Percentiles rank a stretch among this genome's conserved stretches.
These are phyloP conservation scores for Podospora pseudopauciseta DNA, from an alignment of 495 filamentous ascomycete genomes.

Conservation along the genomic window DNA sequence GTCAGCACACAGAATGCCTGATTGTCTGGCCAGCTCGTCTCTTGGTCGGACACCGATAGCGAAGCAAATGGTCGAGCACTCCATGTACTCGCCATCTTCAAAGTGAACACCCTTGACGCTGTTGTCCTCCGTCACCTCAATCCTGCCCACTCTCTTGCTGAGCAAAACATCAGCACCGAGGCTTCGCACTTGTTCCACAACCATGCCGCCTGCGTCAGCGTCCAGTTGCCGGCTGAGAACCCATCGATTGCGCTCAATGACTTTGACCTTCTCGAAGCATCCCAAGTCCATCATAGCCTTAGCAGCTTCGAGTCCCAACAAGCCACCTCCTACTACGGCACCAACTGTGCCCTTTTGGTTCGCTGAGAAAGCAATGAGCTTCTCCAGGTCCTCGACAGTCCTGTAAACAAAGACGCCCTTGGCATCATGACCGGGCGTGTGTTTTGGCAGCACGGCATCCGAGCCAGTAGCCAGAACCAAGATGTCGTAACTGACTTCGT, in stretches of 20 bases:
- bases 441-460: slow-evolving; percentile 74
- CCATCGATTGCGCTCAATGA: slow-evolving; percentile 90
- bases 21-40: slow-evolving; percentile 70
- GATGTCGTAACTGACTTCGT: slow-evolving; percentile 76
- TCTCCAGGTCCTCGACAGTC: slow-evolving; percentile 80
- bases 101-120: slow-evolving; percentile 73
- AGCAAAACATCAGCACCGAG: slow-evolving; percentile 84
- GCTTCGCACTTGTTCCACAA: slow-evolving; percentile 75
- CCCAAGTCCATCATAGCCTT: slow-evolving; percentile 92
- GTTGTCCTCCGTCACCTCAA: slow-evolving; percentile 64
- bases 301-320: slow-evolving; percentile 88
- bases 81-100: slow-evolving; percentile 79
- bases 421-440: slow-evolving; percentile 81
- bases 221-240: slow-evolving; percentile 85
- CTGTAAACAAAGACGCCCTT: slow-evolving; percentile 93
- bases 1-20: slow-evolving; percentile 71
- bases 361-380: slow-evolving; percentile 70
- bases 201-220: slow-evolving; percentile 75
- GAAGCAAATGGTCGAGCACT: slow-evolving; percentile 85
- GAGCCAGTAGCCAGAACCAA: slow-evolving; percentile 91
- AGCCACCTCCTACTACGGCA: slow-evolving; percentile 83
- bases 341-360: slow-evolving; percentile 65
- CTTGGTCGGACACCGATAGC: slow-evolving; percentile 85
- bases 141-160: slow-evolving; percentile 69
- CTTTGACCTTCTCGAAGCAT: slow-evolving; percentile 70